These are phyloP conservation scores for Macrophomina pseudophaseolina DNA, from an alignment of 2,329 filamentous ascomycete genomes.

Conservation along the genomic window DNA sequence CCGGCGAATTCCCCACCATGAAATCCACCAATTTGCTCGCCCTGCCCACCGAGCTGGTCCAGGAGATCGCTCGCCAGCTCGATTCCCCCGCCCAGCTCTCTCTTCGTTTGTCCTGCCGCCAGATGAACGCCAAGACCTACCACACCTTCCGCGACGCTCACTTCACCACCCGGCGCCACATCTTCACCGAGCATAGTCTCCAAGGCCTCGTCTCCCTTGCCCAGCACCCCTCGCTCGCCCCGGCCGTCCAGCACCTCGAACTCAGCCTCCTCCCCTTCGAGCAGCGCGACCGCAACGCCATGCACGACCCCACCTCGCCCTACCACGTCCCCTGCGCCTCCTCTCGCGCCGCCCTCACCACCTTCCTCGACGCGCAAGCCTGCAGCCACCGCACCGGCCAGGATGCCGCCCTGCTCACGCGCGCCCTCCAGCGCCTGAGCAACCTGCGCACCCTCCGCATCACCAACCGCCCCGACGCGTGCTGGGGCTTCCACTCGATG, in stretches of 20 bases:
- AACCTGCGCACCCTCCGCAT: constrained; percentile 2
- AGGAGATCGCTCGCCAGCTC: constrained; percentile 1
- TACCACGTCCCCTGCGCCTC: neutral
- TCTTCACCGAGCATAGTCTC: constrained; percentile 1
- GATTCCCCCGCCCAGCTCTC: neutral
- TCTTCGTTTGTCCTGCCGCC: neutral
- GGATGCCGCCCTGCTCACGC: neutral
- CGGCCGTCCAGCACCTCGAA: neutral
- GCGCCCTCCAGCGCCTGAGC: neutral
- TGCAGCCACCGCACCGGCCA: neutral
- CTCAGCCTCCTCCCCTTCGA: constrained; percentile 4
- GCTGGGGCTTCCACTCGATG: neutral
- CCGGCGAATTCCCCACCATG: neutral
- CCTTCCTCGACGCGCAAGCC: neutral
- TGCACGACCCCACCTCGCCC: neutral
- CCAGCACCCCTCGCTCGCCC: neutral
- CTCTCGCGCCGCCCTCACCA: neutral
- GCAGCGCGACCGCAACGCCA: constrained; percentile 1
- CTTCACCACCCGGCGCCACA: neutral
- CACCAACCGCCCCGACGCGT: neutral
- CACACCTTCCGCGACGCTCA: neutral
- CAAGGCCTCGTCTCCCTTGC: neutral
- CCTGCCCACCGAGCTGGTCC: constrained; percentile 8
- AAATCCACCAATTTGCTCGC: neutral
- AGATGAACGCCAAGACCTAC: constrained; percentile 9